Evolutionary conservation across 352 stramenopile species (phyloP), one percentile per base, ranked within the genome.

Genomic region (Phytophthora pluvialis): DNA sequence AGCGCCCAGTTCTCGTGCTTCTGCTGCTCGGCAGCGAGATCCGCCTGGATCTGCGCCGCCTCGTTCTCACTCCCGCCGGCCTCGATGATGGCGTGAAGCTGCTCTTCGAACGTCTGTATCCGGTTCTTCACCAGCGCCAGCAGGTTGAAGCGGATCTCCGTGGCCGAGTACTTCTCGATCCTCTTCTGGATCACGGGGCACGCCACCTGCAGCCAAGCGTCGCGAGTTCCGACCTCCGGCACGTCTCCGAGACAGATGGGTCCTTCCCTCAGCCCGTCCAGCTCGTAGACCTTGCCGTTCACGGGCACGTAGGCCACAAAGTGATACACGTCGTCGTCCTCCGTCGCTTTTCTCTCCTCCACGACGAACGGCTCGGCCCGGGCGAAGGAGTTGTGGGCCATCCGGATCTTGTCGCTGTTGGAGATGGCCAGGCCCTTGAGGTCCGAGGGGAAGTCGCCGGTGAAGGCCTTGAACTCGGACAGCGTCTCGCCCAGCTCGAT

Each of bases 141-240:
- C 33, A 99, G 75, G 77, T 99, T 99, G 76, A 99, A 99, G 71
- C 97, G 95, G 67, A 99, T 98, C 75, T 98, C 94, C 25, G 81
- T 88, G 4, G 80, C 51, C 29, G 80, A 78, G 69, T 98, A 98
- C 64, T 89, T 91, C 21, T 96, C 80, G 49, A 99, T 99, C 51
- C 96, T 80, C 59, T 89, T 76, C 80, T 99, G 89, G 67, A 99
- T 98, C 48, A 96, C 94, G 12, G 90, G 82, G 40, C 86, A 87
- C 36, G 95, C 96, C 5, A 98, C 79, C 5, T 80, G 50, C 9
- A 98, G 70, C 96, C 96, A 99, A 45, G 73, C 70, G 36, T 90
- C 78, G 3, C 36, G 62, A 26, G 70, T 73, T 4, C 45, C 48
- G 5, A 5, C 40, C 8, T 66, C 48, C 0, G 72, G 70, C 1